Base-by-base conservation (phyloP, 2,329 filamentous ascomycete species). In the Colletotrichum navitas region DNA sequence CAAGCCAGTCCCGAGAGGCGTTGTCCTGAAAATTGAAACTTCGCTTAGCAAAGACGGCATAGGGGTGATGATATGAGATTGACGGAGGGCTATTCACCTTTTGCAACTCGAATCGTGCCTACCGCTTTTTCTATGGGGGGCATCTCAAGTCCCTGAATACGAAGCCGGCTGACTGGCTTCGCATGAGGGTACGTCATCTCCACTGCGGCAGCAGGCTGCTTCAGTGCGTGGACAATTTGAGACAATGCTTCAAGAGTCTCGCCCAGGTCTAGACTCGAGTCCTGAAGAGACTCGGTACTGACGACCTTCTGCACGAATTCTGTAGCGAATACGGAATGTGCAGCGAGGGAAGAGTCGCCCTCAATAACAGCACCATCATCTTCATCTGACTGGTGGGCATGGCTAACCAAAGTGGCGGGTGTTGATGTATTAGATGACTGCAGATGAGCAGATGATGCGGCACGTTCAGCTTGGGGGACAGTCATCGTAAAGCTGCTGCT, bases 291-390 rank as follows among this genome's bases (percentile, higher is more conserved):
- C 32, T 75, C 77, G 21, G 76, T 77, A 21, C 74, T 76, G 5
- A 81, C 81, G 1, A 79, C 81, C 63, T 83, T 80, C 24, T 82
- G 78, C 1, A 84, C 74, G 59, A 86, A 83, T 56, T 85, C 82
- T 18, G 81, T 84, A 41, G 84, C 84, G 72, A 86, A 86, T 8
- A 79, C 81, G 0, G 84, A 83, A 63, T 86, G 84, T 2, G 84
- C 84, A 5, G 83, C 79, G 21, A 86, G 73, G 1, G 84, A 85
- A 4, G 83, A 84, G 67, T 83, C 82, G 5, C 84, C 84, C 54
- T 86, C 84, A 4, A 85, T 76, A 0, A 81, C 76, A 4, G 78
- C 76, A 11, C 76, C 79, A 6, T 77, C 76, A 18, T 76, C 73
- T 26, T 75, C 59, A n/a, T 77, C 71, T 5, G 72, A 21, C 52